Evolutionary conservation across 208 protist genomes (phyloP), one percentile per base, ranked within the genome.

Genomic region (Tritrichomonas foetus): DNA sequence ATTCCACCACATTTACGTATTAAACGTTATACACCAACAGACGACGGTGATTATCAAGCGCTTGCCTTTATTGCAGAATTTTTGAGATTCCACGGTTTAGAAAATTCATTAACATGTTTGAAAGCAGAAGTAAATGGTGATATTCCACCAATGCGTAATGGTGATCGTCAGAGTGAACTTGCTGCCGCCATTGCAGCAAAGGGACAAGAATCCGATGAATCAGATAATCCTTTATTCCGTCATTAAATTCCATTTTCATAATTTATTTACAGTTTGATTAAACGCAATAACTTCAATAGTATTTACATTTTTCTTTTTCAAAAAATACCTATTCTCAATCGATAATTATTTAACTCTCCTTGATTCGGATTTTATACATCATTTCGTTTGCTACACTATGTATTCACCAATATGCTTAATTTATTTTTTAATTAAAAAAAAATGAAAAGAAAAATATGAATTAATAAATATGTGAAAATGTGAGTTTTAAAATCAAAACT

Each of bases 61-160:
- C 47, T 89, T 39, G 78, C 78, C 14, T 89, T 57, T 89, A 57
- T 89, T 55, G 78, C 41, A n/a, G 78, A 89, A 39, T 89, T 89
- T 61, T 57, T 89, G 78, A 53, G 41, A 57, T 89, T 89, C 47
- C 78, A 89, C 39, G 78, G 78, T 33, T 36, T 89, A 16, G 78
- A 89, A 89, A 44, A 89, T 50, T 89, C 78, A 16, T 20, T 89
- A 61, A 47, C 44, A 39, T 89, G 78, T 36, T 49, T 89, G 1
- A 89, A 57, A 89, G 78, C 78, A 53, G 78, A 89, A 89, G 27
- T 49, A 16, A 89, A 89, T 39, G 78, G 47, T 57, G 78, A 89
- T 39, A 89, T 89, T 2, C 47, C 47, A 89, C 13, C 25, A 53
- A 89, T 89, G 9, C 0, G 47, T 33, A 61, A 2, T 20, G 78